Conservation (phyloP, 169 alveolate species). For the Cryptosporidium viatorum region DNA sequence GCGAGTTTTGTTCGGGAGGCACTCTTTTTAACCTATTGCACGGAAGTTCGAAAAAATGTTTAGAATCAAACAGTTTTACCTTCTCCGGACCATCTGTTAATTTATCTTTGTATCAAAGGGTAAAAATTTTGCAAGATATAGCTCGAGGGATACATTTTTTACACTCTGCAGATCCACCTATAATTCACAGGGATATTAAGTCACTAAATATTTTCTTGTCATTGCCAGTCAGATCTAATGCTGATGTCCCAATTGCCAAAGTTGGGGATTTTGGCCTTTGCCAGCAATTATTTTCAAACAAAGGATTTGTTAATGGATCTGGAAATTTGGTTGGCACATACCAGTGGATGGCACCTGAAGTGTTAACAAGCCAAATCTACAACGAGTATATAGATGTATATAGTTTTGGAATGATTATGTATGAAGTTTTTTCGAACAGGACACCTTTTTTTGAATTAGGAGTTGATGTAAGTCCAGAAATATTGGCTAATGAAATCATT, state of each 20-base stretch:
- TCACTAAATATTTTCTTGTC: conserved; percentile 85
- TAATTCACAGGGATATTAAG: conserved; percentile 92
- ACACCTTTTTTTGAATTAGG: conserved; percentile 81
- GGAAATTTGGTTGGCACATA: conserved; percentile 84
- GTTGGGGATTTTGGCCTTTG: conserved; percentile 72
- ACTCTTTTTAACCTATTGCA: conserved; percentile 60
- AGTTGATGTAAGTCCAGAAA: conserved; percentile 76
- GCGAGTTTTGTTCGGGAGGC: conserved; percentile 76
- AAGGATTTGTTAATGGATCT: not conserved
- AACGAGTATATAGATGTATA: conserved; percentile 83
- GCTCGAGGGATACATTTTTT: conserved; percentile 89
- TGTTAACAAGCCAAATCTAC: conserved; percentile 81
- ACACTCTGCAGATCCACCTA: conserved; percentile 86
- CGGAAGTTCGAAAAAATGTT: conserved; percentile 33
- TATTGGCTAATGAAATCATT: conserved; percentile 63
- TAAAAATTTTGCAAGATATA: conserved; percentile 85
- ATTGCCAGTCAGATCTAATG: conserved; percentile 73
- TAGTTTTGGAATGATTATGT: conserved; percentile 83
- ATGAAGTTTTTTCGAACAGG: conserved; percentile 82
- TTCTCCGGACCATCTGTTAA: conserved; percentile 46
- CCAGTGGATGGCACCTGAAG: conserved; percentile 91
- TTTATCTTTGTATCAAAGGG: conserved; percentile 81
- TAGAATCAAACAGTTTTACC: not conserved
- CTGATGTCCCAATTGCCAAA: conserved; percentile 58
- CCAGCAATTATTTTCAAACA: not conserved